phyloP scores from a whole-genome alignment of 2,329 filamentous ascomycete genomes.

The Gyromitra esculenta region DNA sequence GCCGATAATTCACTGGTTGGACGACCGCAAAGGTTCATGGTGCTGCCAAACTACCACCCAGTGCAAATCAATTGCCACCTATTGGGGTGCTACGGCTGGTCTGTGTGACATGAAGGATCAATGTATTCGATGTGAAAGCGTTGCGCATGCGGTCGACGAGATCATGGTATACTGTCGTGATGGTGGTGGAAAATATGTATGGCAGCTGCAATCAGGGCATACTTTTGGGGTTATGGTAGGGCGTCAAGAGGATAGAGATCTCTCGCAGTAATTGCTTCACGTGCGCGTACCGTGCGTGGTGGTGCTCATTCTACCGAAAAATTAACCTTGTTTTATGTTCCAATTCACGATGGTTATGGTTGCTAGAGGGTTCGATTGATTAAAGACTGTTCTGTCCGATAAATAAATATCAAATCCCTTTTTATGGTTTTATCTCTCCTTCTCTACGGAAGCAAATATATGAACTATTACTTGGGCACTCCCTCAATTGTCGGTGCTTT shows the following conservation, averaged over 20 bases:
- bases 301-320: not conserved
- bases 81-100: constrained; percentile 21
- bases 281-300: not conserved
- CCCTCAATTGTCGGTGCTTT: not conserved
- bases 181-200: constrained; percentile 29
- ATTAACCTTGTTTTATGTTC: not conserved
- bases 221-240: constrained; percentile 19
- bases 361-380: not conserved
- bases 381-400: not conserved
- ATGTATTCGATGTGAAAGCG: constrained; percentile 8
- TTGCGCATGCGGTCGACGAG: constrained; percentile 25
- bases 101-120: constrained; percentile 18
- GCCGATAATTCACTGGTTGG: constrained; percentile 30
- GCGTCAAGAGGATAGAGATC: constrained; percentile 24
- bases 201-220: not conserved
- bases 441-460: not conserved
- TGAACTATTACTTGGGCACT: not conserved
- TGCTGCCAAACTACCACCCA: constrained; percentile 23
- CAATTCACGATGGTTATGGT: not conserved
- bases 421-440: not conserved
- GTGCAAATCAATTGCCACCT: constrained; percentile 15
- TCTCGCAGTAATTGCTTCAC: constrained; percentile 1
- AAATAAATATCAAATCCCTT: not conserved
- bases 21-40: constrained; percentile 11
- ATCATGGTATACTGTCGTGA: constrained; percentile 20